Percentiles rank a stretch among this genome's conserved stretches.
Evolutionary conservation across 2,329 filamentous ascomycete species (phyloP).

Genomic region (Aurifilum marmelostoma): DNA sequence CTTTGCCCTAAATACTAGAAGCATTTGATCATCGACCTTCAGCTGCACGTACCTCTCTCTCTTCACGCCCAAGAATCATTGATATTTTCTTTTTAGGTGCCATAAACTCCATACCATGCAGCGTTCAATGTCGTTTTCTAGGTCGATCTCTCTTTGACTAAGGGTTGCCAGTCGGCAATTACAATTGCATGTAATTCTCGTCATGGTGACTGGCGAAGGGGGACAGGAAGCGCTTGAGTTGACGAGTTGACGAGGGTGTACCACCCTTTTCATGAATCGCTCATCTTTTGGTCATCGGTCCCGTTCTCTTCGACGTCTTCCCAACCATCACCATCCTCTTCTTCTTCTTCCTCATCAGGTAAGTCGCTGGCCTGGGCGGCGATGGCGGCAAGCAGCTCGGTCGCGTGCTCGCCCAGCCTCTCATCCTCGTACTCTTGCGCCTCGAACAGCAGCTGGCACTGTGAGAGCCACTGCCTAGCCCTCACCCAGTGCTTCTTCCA

Average conservation of each 20-base stretch:
- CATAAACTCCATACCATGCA: constrained; percentile 7
- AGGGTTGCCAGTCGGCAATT: not conserved
- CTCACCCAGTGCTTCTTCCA: constrained; percentile 70
- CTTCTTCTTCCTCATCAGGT: constrained; percentile 54
- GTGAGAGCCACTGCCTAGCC: constrained; percentile 80
- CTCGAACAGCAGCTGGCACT: constrained; percentile 78
- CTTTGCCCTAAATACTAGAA: not conserved
- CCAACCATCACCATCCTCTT: constrained; percentile 50
- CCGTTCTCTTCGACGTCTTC: constrained; percentile 53
- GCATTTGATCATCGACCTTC: not conserved
- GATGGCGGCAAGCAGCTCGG: constrained; percentile 69
- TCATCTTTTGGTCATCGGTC: constrained; percentile 57
- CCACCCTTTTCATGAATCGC: constrained; percentile 39
- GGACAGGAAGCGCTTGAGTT: constrained; percentile 38
- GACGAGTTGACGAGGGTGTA: constrained; percentile 42
- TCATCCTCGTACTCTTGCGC: constrained; percentile 85
- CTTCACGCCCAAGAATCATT: not conserved
- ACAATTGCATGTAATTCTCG: not conserved
- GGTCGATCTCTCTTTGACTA: no score
- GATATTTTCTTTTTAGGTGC: not conserved
- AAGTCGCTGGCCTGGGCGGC: constrained; percentile 67
- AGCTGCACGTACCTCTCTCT: not conserved
- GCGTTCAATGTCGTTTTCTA: not conserved
- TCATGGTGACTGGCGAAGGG: no score
- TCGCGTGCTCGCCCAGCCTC: constrained; percentile 72